phyloP scores from a whole-genome alignment of 2,329 filamentous ascomycete species.

The Claviceps humidiphila region DNA sequence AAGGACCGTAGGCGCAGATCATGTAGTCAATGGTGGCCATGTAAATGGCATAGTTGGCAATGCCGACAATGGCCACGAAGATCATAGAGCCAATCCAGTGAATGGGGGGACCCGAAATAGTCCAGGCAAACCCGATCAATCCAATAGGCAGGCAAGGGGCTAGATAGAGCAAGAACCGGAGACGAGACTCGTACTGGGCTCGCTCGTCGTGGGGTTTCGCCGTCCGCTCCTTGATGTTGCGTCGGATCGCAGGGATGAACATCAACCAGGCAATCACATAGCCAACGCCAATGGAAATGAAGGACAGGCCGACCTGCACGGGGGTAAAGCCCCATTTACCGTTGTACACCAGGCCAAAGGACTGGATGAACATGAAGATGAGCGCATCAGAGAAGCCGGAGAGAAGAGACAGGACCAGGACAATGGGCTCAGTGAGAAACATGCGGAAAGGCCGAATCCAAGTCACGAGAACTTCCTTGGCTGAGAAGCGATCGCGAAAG shows the following conservation, averaged over 20 bases:
- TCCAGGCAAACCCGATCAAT: conserved; percentile 58
- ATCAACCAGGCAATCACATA: conserved; percentile 49
- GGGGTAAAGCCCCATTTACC: conserved; percentile 49
- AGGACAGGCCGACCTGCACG: conserved; percentile 43
- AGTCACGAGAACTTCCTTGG: conserved; percentile 40
- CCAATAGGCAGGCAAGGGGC: conserved; percentile 51
- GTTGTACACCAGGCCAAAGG: conserved; percentile 52
- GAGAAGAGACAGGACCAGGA: conserved; percentile 54
- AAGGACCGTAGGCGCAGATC: conserved; percentile 60
- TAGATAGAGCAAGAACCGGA: conserved; percentile 51
- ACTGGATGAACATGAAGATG: conserved; percentile 68
- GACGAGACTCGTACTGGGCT: conserved; percentile 56
- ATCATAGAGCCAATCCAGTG: conserved; percentile 58
- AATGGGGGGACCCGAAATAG: conserved; percentile 46
- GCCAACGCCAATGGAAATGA: conserved; percentile 53
- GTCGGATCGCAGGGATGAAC: conserved; percentile 44
- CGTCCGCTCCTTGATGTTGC: conserved; percentile 36
- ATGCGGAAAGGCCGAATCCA: conserved; percentile 57
- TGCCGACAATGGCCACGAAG: conserved; percentile 52
- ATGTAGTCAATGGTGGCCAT: conserved; percentile 71
- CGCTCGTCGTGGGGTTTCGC: conserved; percentile 39
- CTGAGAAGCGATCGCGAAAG: conserved; percentile 44
- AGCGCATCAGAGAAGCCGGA: conserved; percentile 62
- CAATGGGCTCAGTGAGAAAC: conserved; percentile 64
- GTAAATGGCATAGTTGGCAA: conserved; percentile 63